These are phyloP conservation scores for Plasmodium vivax DNA, from an alignment of 169 alveolate genomes.

Conservation along the genomic window DNA sequence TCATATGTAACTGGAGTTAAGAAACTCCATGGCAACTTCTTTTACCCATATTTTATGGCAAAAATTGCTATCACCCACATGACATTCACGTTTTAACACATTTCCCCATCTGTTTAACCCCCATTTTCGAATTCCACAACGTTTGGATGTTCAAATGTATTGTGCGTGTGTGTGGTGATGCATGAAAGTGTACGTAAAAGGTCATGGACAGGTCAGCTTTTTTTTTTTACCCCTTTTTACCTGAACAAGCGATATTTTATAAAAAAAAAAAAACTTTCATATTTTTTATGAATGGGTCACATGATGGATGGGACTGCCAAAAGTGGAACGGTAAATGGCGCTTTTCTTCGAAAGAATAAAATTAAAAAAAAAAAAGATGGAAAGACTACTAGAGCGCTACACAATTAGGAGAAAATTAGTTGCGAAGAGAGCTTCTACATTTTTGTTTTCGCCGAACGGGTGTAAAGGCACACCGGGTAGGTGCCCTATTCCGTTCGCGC, in stretches of 20 bases:
- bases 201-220: neutral
- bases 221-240: neutral
- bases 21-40: neutral
- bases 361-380: conserved; percentile 28
- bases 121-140: neutral
- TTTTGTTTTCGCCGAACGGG: neutral
- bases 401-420: neutral
- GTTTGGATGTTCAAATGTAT: neutral
- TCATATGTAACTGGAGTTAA: neutral
- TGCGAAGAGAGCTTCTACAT: neutral
- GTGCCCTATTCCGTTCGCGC: no score
- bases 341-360: neutral
- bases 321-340: conserved; percentile 3
- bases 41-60: neutral
- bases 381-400: neutral
- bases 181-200: neutral
- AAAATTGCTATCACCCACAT: neutral
- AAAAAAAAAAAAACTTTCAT: neutral
- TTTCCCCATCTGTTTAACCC: neutral
- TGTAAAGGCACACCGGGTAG: neutral
- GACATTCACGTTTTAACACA: neutral
- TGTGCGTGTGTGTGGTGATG: neutral
- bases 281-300: conserved; percentile 22
- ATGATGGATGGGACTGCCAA: conserved; percentile 18
- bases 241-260: conserved; percentile 6